These are phyloP conservation scores for Erodium trifolium DNA, from an alignment of 441 rosid species.

Conservation along the genomic window DNA sequence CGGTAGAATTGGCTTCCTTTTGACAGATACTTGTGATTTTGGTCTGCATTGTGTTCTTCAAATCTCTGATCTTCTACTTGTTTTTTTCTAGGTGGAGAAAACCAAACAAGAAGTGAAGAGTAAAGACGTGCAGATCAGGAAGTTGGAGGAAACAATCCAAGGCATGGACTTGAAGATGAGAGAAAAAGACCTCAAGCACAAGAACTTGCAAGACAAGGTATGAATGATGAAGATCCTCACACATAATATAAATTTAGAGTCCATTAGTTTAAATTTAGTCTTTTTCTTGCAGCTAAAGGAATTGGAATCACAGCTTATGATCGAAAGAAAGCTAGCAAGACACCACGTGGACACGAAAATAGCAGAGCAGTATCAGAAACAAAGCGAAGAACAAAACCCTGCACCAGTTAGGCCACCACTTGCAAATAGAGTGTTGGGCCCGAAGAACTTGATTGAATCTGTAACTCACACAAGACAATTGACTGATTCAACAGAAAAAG, in stretches of 20 bases:
- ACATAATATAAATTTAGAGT: background rate
- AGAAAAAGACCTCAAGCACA: slow-evolving; percentile 71
- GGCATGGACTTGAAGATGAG: slow-evolving; percentile 64
- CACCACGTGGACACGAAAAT: slow-evolving; percentile 88
- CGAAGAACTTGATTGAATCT: slow-evolving; percentile 35
- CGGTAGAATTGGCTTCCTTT: slow-evolving; percentile 35
- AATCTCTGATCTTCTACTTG: slow-evolving; percentile 9
- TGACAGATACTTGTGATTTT: background rate
- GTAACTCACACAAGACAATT: slow-evolving; percentile 3
- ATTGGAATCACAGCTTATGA: slow-evolving; percentile 76
- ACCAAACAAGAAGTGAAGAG: slow-evolving; percentile 74
- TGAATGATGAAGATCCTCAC: background rate
- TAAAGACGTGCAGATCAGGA: slow-evolving; percentile 76
- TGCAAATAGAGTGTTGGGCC: slow-evolving; percentile 33
- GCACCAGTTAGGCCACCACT: slow-evolving; percentile 46
- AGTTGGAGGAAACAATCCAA: slow-evolving; percentile 67
- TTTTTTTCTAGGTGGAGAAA: slow-evolving; percentile 51
- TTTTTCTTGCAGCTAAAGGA: slow-evolving; percentile 54
- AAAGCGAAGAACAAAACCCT: slow-evolving; percentile 43
- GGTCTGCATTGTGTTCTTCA: background rate
- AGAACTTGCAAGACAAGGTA: slow-evolving; percentile 88
- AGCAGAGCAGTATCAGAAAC: slow-evolving; percentile 60
- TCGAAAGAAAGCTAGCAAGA: slow-evolving; percentile 89
- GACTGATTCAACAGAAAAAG: slow-evolving; percentile 56
- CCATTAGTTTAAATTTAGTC: background rate